A percentile compares a stretch with the other conserved stretches of the same genome.
phyloP scores from a whole-genome alignment of 2,329 filamentous ascomycete species.

The Xenosphaeropsis pyriputrescens region DNA sequence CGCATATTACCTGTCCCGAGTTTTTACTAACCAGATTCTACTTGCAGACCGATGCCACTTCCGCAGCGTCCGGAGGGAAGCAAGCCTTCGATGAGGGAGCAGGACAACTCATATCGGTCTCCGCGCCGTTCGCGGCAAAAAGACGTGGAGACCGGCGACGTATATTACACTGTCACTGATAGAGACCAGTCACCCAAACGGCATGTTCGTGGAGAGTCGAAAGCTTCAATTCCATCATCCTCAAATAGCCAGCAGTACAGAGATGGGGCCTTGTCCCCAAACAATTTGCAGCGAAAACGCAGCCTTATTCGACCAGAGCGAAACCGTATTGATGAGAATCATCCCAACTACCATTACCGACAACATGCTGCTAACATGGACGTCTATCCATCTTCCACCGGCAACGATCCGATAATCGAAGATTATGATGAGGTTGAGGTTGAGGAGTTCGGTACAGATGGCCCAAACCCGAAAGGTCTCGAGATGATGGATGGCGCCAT shows the following conservation, averaged over 20 bases:
- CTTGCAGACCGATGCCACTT: constrained; percentile 36
- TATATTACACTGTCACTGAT: too few relatives aligned
- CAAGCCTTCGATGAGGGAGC: too few relatives aligned
- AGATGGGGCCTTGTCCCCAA: too few relatives aligned
- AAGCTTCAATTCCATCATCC: too few relatives aligned
- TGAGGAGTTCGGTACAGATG: constrained; percentile 24
- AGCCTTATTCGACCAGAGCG: constrained; percentile 85
- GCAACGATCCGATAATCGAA: constrained; percentile 78
- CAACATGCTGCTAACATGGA: constrained; percentile 91
- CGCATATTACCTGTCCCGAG: too few relatives aligned
- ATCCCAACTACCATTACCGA: constrained; percentile 92
- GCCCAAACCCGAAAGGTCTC: constrained; percentile 15
- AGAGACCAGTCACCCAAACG: too few relatives aligned
- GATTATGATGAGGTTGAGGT: constrained; percentile 32
- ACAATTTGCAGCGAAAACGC: constrained; percentile 49
- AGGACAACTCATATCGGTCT: too few relatives aligned
- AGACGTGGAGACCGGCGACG: too few relatives aligned
- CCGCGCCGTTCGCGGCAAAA: too few relatives aligned
- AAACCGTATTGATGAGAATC: constrained; percentile 68
- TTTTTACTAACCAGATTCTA: background rate
- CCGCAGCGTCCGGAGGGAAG: constrained; percentile 23
- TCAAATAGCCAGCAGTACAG: too few relatives aligned
- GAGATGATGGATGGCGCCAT: constrained; percentile 16
- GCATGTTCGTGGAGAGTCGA: too few relatives aligned
- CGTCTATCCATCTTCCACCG: constrained; percentile 78